Conservation (phyloP, 1,139 yeast genomes). For the Suhomyces taliae region DNA sequence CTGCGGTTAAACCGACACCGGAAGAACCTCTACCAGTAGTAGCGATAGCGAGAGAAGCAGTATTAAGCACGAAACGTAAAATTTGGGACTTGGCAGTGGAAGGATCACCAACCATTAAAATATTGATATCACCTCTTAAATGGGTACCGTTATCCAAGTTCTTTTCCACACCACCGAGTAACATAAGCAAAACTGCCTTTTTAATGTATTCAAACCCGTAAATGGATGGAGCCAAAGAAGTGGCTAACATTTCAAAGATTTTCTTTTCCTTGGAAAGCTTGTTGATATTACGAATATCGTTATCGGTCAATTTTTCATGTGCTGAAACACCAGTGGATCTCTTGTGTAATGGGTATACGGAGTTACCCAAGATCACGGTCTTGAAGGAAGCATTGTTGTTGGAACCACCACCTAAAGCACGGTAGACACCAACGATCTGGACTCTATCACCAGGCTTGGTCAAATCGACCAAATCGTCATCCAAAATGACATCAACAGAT, state of each 20-base stretch:
- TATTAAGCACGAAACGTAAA: constrained; percentile 87
- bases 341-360: constrained; percentile 85
- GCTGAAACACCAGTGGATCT: constrained; percentile 85
- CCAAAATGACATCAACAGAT: constrained; percentile 84
- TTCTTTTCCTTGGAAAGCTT: constrained; percentile 63
- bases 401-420: constrained; percentile 83
- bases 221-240: constrained; percentile 92
- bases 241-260: constrained; percentile 76
- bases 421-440: constrained; percentile 90
- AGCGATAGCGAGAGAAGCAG: constrained; percentile 94
- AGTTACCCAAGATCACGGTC: constrained; percentile 81
- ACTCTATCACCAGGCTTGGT: constrained; percentile 97
- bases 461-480: constrained; percentile 89
- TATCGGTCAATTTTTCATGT: constrained; percentile 71
- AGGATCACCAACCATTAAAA: constrained; percentile 98
- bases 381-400: constrained; percentile 68
- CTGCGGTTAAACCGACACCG: constrained; percentile 99
- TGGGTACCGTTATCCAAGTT: constrained; percentile 95
- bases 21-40: constrained; percentile 99
- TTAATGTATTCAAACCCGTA: constrained; percentile 92
- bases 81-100: constrained; percentile 98
- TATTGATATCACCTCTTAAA: constrained; percentile 95
- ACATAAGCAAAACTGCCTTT: constrained; percentile 86
- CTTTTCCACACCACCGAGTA: constrained; percentile 92
- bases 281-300: constrained; percentile 85